Conservation (phyloP, 2,329 filamentous ascomycete genomes). For the Botryotinia narcissicola region DNA sequence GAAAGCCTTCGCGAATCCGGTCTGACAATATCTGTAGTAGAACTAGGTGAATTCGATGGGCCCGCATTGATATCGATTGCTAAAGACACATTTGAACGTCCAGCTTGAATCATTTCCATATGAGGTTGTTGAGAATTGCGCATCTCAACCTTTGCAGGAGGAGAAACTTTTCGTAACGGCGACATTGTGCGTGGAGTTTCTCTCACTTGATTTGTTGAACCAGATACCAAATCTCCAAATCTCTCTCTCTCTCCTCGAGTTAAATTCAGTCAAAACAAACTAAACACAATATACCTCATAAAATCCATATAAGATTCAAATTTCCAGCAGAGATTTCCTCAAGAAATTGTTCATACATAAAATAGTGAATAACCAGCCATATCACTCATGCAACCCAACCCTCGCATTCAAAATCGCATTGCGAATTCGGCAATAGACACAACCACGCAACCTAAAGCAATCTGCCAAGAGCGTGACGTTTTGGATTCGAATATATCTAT, state of each 20-base stretch:
- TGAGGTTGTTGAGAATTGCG: conserved; percentile 6
- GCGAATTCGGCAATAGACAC: conserved; percentile 1
- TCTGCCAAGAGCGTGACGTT: not conserved
- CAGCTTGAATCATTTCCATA: conserved; percentile 20
- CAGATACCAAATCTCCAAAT: not conserved
- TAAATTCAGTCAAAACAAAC: not conserved
- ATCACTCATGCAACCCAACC: not conserved
- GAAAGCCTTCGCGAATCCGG: conserved; percentile 14
- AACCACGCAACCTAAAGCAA: not conserved
- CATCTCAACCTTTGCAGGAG: conserved; percentile 13
- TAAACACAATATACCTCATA: not conserved
- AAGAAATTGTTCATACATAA: not conserved
- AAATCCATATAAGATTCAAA: not conserved
- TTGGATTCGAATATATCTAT: not conserved
- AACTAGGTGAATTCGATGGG: not conserved
- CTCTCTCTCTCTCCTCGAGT: not conserved
- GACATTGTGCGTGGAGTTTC: conserved; percentile 18
- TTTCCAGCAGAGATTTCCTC: not conserved
- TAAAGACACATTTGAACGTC: conserved; percentile 19
- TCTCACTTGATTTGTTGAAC: not conserved
- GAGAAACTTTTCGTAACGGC: conserved; percentile 20
- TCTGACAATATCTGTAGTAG: conserved; percentile 11
- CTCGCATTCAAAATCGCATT: not conserved
- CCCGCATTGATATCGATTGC: conserved; percentile 1
- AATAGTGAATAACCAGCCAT: not conserved